These are phyloP conservation scores for Schizochytrium sp. DNA, from an alignment of 108 stramenopile genomes.

Conservation along the genomic window DNA sequence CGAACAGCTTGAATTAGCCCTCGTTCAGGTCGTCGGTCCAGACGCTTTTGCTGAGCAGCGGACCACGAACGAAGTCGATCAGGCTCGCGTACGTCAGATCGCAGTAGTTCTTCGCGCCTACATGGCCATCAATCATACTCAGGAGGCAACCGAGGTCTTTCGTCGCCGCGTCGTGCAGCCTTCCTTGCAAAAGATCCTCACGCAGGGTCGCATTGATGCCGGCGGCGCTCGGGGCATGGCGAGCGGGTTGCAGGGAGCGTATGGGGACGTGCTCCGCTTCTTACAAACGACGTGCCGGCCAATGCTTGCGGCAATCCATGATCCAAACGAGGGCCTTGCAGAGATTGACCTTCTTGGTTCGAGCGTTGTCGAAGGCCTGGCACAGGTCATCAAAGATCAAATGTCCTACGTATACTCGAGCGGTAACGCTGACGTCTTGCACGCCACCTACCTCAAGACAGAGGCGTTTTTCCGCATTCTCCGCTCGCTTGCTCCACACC, in stretches of 20 bases:
- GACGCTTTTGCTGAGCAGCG: too few relatives aligned
- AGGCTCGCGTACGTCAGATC: not conserved
- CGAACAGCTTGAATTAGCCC: not conserved
- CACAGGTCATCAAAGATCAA: not conserved
- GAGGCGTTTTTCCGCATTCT: not conserved
- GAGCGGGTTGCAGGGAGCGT: not conserved
- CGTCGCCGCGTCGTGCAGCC: not conserved
- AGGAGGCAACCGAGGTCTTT: not conserved
- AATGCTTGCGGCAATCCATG: not conserved
- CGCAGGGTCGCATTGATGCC: not conserved
- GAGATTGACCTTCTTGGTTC: not conserved
- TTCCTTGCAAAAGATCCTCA: not conserved
- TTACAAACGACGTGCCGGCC: not conserved
- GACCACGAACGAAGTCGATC: too few relatives aligned
- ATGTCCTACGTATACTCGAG: not conserved
- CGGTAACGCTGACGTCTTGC: not conserved
- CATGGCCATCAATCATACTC: not conserved
- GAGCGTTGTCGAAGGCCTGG: not conserved
- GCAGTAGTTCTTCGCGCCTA: not conserved
- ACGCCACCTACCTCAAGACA: not conserved
- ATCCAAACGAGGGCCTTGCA: not conserved
- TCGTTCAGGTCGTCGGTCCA: not conserved
- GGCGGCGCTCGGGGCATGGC: not conserved
- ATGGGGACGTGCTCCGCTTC: not conserved
- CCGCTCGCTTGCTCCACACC: not conserved